Percentiles rank a stretch among this genome's conserved stretches.
These are phyloP conservation scores for Metschnikowia proteae DNA, from an alignment of 805 yeast genomes.

Conservation along the genomic window DNA sequence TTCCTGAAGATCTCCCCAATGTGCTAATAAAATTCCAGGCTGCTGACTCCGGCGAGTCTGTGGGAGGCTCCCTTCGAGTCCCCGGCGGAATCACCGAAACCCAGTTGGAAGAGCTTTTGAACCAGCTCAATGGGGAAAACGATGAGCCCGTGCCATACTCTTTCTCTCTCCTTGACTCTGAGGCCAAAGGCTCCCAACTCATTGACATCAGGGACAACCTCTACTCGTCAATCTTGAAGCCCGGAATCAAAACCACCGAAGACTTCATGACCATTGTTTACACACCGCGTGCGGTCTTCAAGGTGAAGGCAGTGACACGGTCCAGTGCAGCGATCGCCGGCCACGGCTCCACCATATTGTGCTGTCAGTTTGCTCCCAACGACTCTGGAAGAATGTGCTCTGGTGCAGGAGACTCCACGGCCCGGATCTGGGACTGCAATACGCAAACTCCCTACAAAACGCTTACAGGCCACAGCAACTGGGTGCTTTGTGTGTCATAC, in stretches of 20 bases:
- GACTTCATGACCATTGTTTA: conserved; percentile 87
- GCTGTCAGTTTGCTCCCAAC: conserved; percentile 91
- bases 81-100: conserved; percentile 85
- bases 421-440: conserved; percentile 94
- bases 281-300: conserved; percentile 93
- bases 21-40: conserved; percentile 89
- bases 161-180: conserved; percentile 57
- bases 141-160: conserved; percentile 91
- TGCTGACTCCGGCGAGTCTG: conserved; percentile 81
- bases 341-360: conserved; percentile 88
- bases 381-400: conserved; percentile 83
- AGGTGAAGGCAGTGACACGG: conserved; percentile 86
- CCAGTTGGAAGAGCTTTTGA: conserved; percentile 84
- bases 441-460: conserved; percentile 88
- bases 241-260: conserved; percentile 85
- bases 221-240: conserved; percentile 77
- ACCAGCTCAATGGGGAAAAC: conserved; percentile 62
- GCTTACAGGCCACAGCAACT: conserved; percentile 78
- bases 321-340: conserved; percentile 92
- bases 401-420: conserved; percentile 95
- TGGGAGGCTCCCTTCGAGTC: conserved; percentile 83
- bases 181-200: conserved; percentile 35
- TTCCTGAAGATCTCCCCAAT: conserved; percentile 80
- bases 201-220: conserved; percentile 76
- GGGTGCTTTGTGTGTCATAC: conserved; percentile 92